Base-by-base conservation (phyloP, 2,329 filamentous ascomycete species). In the Aaosphaeria pasadenensis region DNA sequence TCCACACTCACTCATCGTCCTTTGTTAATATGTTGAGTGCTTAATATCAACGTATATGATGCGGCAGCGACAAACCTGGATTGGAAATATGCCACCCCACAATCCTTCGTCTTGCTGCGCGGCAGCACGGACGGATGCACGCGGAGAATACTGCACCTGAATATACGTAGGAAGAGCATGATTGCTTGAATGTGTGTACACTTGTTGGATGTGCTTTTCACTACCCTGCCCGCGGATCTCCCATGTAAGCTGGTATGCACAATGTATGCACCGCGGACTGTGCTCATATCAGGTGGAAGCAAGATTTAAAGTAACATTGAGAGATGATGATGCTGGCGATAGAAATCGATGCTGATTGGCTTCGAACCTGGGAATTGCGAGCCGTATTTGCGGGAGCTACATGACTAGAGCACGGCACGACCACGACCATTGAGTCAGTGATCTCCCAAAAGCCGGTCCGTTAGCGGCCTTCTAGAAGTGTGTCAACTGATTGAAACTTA, bases 401-500 rank as follows among this genome's bases (percentile, higher is more conserved):
- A 24, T 24, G 17, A 24, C 17, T 24, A 24, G 17, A 24, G 17
- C 17, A 24, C 17, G 17, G 17, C 17, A 24, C 17, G 17, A 36
- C 45, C 7, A 39, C 29, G 36, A 50, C 35, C 33, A 44, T 50
- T 52, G 24, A n/a, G 46, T 51, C 43, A 51, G 47, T 54, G 57
- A 64, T 64, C 56, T 51, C 50, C 52, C 33, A 48, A 52, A 52
- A 53, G 52, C 57, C 58, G 60, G 55, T 43, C 48, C 59, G 57
- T 56, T 57, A 59, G 51, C 51, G 51, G 50, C 49, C 55, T 57
- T 61, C 55, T 58, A 59, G 58, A 63, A 63, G 53, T 42, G 53
- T 53, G 17, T 24, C 17, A 24, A 24, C 17, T 24, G 17, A 24
- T 24, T 24, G 17, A 24, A 24, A 24, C 17, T 24, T 24, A 24